phyloP scores from a whole-genome alignment of 139 green algal species.

The Coccomyxa sp. region DNA sequence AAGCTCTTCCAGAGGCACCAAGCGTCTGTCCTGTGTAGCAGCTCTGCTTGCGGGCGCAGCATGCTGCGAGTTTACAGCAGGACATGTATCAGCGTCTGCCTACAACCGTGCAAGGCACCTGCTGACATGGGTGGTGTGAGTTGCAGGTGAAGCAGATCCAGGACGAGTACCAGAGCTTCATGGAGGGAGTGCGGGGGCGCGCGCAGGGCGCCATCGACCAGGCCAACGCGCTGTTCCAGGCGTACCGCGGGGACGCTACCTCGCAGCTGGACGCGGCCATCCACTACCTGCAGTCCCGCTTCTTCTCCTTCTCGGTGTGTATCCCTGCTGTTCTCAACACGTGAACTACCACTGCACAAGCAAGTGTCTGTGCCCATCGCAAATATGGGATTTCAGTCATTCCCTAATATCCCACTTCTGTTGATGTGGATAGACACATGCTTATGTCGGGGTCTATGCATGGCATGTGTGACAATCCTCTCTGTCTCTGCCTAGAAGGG shows the following conservation, averaged over 20 bases:
- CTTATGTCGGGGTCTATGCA: too few relatives aligned
- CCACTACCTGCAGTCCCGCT: conserved; percentile 47
- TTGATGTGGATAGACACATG: too few relatives aligned
- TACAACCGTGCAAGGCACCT: conserved; percentile 10
- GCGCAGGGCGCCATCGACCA: conserved; percentile 76
- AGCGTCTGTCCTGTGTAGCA: not conserved
- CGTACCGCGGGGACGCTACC: conserved; percentile 48
- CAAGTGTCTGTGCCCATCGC: too few relatives aligned
- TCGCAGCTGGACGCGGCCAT: conserved; percentile 61
- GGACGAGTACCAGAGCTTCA: conserved; percentile 83
- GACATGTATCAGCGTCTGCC: conserved; percentile 75
- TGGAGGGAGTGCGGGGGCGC: conserved; percentile 73
- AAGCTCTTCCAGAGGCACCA: not conserved
- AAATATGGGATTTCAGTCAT: too few relatives aligned
- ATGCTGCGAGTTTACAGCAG: conserved; percentile 65
- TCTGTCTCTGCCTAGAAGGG: too few relatives aligned
- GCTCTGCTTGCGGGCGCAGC: not conserved
- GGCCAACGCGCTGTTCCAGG: conserved; percentile 73
- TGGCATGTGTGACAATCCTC: too few relatives aligned
- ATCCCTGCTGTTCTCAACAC: too few relatives aligned
- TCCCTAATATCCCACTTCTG: too few relatives aligned
- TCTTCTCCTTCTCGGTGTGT: conserved; percentile 5
- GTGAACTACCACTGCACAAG: too few relatives aligned
- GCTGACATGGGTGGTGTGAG: not conserved
- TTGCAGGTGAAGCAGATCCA: conserved; percentile 19